Evolutionary conservation across 768 basidiomycete species (phyloP), one percentile per base, ranked within the genome.

Genomic region (Melanogaster broomeanus): DNA sequence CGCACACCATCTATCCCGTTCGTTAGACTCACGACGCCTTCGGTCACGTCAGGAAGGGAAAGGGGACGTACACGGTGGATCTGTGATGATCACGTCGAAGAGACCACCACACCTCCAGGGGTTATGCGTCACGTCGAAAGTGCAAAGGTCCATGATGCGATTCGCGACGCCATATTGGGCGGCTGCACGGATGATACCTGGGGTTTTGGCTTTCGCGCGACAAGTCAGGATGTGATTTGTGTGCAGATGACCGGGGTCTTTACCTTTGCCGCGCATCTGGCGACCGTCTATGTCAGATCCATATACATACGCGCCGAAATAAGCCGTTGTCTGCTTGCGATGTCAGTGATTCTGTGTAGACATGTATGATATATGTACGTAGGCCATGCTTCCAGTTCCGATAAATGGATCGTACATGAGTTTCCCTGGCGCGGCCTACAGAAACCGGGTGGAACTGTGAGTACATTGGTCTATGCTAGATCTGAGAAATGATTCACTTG

Each of bases 221-320:
- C 25, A 41, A 40, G 1, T 24, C 28, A 53, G 40, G 30, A 44
- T 4, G n/a, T 16, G 7, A 11, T 16, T 34, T 30, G 18, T 4
- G 6, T 9, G 18, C 21, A 42, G 31, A 42, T 21, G 6, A 24
- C 2, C n/a, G 46, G 24, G 19, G 31, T n/a, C 24, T 3, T 47
- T 57, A 88, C 93, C 81, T 79, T 92, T 96, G 16, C 97, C 97
- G 53, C 93, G 77, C 88, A 98, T 95, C 65, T 98, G 96, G 37
- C 97, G 79, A 0, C 97, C 97, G 62, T 98, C 96, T 43, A 99
- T 98, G 66, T 98, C 97, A 16, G 92, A 94, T 16, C 96, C 97
- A 49, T 90, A 84, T 1, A 94, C 82, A 24, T 84, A 69, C 1
- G 94, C 87, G 2, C 97, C 97, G 58, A 95, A 98, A 61, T 92